Evolutionary conservation across 2,329 filamentous ascomycete species (phyloP), one percentile per base, ranked within the genome.

Genomic region (Plectosphaerella plurivora): DNA sequence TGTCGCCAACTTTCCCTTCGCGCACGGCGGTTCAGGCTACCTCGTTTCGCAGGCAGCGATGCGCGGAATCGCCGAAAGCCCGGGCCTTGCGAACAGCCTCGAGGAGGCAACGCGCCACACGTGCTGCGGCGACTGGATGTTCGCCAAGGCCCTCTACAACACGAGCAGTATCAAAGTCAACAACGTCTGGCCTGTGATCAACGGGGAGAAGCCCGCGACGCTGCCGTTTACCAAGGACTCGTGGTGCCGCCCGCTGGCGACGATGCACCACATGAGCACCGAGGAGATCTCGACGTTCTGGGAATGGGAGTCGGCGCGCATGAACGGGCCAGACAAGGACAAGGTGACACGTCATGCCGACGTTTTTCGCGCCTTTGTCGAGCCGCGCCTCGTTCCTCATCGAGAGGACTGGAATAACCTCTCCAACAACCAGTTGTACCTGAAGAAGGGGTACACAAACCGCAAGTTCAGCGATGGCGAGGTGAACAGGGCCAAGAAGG

Each of bases 11-110:
- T 68, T 74, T 42, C 59, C 65, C 6, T 84, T 84, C 54, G 79
- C 68, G 2, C 81, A 84, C 57, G 81, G 81, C 5, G 81, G 81
- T 2, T 79, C 75, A 46, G 81, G 81, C 2, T 81, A 81, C 52
- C 57, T 78, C 24, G 57, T 83, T 28, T 82, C 77, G 22, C 67
- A 75, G 35, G 75, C 72, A 1, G 74, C 80, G 3, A 61, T 69
- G 20, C 73, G 81, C 35, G 67, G 70, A 1, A 70, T 66, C 3
- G 67, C 71, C 33, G 67, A 71, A 28, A 60, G 74, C 45, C 64
- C 67, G 3, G 70, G 70, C 4, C 62, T 82, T 8, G 77, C 69
- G 4, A 74, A 75, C 42, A 65, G 67, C 48, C 82, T 72, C 58
- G 79, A 82, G 54, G 54, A 63, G 33, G 60, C 60, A 3, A 68